A percentile compares a stretch with the other conserved stretches of the same genome.
These are phyloP conservation scores for Plantago lanceolata DNA, from an alignment of 305 asterid species.

Conservation along the genomic window DNA sequence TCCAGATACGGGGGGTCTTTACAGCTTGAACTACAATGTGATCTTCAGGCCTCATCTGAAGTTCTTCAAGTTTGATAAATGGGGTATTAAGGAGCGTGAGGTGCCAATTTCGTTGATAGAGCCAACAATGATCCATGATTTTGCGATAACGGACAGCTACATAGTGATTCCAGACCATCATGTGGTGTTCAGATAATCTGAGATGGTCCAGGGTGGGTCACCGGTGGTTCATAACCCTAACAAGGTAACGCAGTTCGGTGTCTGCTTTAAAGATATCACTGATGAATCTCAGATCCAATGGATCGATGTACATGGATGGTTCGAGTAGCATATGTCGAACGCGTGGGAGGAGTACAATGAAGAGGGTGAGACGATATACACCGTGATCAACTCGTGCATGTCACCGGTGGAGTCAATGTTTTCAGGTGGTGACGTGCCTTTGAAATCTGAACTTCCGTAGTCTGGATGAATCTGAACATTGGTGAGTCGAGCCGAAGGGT, in stretches of 20 bases:
- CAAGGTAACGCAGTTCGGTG: conserved; percentile 35
- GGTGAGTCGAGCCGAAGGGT: conserved; percentile 32
- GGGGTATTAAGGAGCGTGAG: conserved; percentile 35
- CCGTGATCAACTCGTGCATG: conserved; percentile 50
- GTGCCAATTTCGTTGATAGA: conserved; percentile 38
- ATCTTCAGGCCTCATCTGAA: conserved; percentile 37
- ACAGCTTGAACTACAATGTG: conserved; percentile 46
- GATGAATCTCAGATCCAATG: conserved; percentile 33
- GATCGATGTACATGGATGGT: conserved; percentile 41
- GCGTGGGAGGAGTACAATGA: conserved; percentile 46
- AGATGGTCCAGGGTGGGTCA: conserved; percentile 46
- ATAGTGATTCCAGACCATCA: conserved; percentile 47
- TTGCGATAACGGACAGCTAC: conserved; percentile 38
- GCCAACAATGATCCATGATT: conserved; percentile 58
- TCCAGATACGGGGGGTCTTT: conserved; percentile 43
- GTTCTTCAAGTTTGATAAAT: conserved; percentile 31
- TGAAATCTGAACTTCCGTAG: conserved; percentile 42
- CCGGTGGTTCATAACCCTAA: conserved; percentile 41
- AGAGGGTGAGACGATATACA: conserved; percentile 27
- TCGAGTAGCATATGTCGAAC: conserved; percentile 51
- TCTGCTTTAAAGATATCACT: conserved; percentile 24
- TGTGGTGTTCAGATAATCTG: conserved; percentile 44
- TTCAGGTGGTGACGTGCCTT: conserved; percentile 39
- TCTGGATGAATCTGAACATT: conserved; percentile 36
- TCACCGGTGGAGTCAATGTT: conserved; percentile 52